Base-by-base conservation (phyloP, 169 alveolate genomes). In the Babesia microti region DNA sequence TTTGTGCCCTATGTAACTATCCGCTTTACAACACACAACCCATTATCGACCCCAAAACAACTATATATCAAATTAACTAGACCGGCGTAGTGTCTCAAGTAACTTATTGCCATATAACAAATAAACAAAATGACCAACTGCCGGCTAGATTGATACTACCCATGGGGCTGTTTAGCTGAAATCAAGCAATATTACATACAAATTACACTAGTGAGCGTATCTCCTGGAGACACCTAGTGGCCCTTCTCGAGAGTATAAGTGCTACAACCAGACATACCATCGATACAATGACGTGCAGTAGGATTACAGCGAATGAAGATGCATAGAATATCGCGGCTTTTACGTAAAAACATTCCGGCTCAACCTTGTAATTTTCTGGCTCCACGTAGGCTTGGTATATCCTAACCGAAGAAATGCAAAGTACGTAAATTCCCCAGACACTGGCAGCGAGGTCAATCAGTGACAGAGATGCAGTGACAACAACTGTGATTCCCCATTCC, bases 401-500 rank as follows among this genome's bases (percentile, higher is more conserved):
- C 40, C 48, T 35, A 43, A 61, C 43, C 46, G 85, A 42, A 42
- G 81, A 53, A 40, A 43, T 57, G 46, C 58, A 36, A 55, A 67
- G 56, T 27, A 48, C 45, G 59, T 60, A 75, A 48, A 69, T 47
- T 43, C 73, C 51, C 75, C 73, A 65, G 41, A 67, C 69, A 32
- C 80, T 66, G 28, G 72, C 54, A 21, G 40, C 26, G 12, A 69
- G 53, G 35, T 75, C 85, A 6, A 75, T 45, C 21, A 75, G 59
- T 15, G 61, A 78, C 60, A 75, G 51, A 28, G 75, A 60, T 6
- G 66, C 73, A 32, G 85, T 56, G 19, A 68, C 53, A 9, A 47
- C 21, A 4, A 78, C 65, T 9, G 73, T 71, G 28, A 43, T 17
- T 15, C 55, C 48, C 85, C 85, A 75, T 39, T 68, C 85, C 12